Percentiles rank a stretch among this genome's conserved stretches.
phyloP scores from a whole-genome alignment of 139 green algal genomes.

The Closterium sp. region DNA sequence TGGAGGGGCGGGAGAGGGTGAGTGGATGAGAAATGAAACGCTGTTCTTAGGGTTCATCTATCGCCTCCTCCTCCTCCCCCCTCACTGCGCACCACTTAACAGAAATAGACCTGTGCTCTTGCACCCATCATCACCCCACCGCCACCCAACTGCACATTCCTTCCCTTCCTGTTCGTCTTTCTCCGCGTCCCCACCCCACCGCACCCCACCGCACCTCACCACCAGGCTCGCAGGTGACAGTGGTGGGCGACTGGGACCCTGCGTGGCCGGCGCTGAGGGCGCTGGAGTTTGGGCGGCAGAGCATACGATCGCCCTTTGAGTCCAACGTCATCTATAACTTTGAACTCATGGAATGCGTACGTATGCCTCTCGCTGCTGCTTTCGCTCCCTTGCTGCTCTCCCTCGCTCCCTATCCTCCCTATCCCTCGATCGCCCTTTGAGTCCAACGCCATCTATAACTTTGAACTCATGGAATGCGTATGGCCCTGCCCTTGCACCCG shows the following conservation, averaged over 20 bases:
- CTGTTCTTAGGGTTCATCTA: too few species aligned
- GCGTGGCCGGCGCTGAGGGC: background rate
- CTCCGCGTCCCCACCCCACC: too few species aligned
- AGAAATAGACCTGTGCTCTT: too few species aligned
- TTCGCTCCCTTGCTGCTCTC: too few species aligned
- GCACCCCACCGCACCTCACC: too few species aligned
- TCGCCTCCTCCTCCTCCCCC: background rate
- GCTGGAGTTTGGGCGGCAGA: constrained; percentile 10
- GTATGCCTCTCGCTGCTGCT: too few species aligned
- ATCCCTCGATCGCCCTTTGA: constrained; percentile 39
- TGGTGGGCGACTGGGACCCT: constrained; percentile 41
- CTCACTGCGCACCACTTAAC: background rate
- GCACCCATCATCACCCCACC: too few species aligned
- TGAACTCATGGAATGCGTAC: constrained; percentile 39
- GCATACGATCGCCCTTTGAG: constrained; percentile 45
- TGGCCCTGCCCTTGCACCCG: too few species aligned
- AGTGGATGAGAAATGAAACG: background rate
- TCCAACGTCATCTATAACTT: constrained; percentile 47
- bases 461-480: constrained; percentile 31
- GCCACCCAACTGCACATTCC: too few species aligned
- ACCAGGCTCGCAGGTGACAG: background rate
- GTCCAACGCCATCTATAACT: constrained; percentile 38
- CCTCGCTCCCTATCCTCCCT: background rate
- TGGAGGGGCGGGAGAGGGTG: too few species aligned
- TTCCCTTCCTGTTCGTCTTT: too few species aligned